Conservation (phyloP, 1,284 basidiomycete species). For the Cryptococcus floricola region DNA sequence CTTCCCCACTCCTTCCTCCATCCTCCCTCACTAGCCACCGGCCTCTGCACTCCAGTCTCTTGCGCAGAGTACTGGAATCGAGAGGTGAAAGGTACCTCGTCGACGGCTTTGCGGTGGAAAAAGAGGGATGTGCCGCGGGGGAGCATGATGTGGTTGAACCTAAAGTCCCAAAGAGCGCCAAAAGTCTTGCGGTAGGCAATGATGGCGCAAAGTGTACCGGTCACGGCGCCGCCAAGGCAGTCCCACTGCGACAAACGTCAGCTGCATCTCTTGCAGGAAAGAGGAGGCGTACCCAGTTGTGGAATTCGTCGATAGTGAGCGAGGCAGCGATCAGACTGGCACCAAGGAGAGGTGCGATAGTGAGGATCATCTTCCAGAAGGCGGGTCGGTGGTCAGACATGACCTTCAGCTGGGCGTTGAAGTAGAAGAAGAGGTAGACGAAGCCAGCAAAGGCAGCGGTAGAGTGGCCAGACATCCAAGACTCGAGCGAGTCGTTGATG, state of each 20-base stretch:
- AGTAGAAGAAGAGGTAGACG: conserved; percentile 55
- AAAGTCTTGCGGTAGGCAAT: conserved; percentile 58
- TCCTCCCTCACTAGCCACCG: conserved; percentile 32
- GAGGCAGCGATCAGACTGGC: conserved; percentile 57
- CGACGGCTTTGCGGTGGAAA: conserved; percentile 23
- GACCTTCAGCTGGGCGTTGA: conserved; percentile 60
- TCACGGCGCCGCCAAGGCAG: conserved; percentile 55
- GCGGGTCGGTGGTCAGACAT: conserved; percentile 54
- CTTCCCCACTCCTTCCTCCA: conserved; percentile 25
- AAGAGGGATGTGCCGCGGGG: conserved; percentile 41
- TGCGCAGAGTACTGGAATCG: conserved; percentile 24
- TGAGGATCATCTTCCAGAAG: conserved; percentile 61
- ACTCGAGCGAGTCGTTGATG: conserved; percentile 57
- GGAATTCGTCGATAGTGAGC: conserved; percentile 58
- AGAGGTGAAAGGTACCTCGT: conserved; percentile 12
- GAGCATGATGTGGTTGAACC: conserved; percentile 59
- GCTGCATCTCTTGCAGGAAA: neutral
- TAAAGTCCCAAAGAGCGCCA: conserved; percentile 57
- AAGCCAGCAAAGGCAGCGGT: conserved; percentile 39
- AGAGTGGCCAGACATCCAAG: conserved; percentile 41
- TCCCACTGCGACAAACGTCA: conserved; percentile 53
- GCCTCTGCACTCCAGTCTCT: conserved; percentile 23
- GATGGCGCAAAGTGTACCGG: conserved; percentile 54
- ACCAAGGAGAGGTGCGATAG: conserved; percentile 59
- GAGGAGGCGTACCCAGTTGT: conserved; percentile 36